These are phyloP conservation scores for Epichloe elymi DNA, from an alignment of 2,329 filamentous ascomycete species.

Conservation along the genomic window DNA sequence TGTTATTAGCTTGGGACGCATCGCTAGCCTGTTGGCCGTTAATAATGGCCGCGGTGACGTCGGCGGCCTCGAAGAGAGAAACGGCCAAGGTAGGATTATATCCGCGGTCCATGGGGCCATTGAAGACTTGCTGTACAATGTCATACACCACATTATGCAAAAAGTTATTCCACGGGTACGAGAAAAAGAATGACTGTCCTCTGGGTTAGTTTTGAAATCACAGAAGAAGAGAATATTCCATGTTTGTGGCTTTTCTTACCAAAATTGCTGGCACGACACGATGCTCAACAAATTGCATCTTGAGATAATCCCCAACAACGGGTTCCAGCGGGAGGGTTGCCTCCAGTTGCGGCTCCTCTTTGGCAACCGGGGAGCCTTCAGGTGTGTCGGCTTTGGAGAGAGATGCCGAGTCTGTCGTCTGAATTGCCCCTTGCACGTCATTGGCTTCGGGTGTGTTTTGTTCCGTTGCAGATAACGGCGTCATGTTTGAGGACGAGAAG, in stretches of 20 bases:
- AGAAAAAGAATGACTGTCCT: constrained; percentile 83
- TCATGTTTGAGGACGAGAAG: constrained; percentile 16
- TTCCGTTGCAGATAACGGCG: background rate
- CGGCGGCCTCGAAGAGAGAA: constrained; percentile 81
- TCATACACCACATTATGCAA: constrained; percentile 98
- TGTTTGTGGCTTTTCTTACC: constrained; percentile 40
- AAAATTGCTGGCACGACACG: constrained; percentile 90
- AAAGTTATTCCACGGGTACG: constrained; percentile 99
- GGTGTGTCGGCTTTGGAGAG: background rate
- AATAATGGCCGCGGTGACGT: constrained; percentile 83
- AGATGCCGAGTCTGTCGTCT: background rate
- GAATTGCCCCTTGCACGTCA: constrained; percentile 2
- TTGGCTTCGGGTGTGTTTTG: background rate
- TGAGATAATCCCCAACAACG: constrained; percentile 87
- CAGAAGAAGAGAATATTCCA: background rate
- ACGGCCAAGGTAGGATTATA: constrained; percentile 84
- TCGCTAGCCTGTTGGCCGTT: constrained; percentile 81
- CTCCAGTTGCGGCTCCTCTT: constrained; percentile 8
- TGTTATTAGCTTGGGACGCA: constrained; percentile 66
- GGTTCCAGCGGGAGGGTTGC: constrained; percentile 31
- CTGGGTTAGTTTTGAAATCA: constrained; percentile 2
- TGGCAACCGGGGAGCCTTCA: constrained; percentile 1
- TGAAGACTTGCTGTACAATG: constrained; percentile 97
- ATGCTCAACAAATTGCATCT: constrained; percentile 93
- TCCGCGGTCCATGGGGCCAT: constrained; percentile 91